phyloP scores from a whole-genome alignment of 345 rosid genomes.

The Abelmoschus esculentus region DNA sequence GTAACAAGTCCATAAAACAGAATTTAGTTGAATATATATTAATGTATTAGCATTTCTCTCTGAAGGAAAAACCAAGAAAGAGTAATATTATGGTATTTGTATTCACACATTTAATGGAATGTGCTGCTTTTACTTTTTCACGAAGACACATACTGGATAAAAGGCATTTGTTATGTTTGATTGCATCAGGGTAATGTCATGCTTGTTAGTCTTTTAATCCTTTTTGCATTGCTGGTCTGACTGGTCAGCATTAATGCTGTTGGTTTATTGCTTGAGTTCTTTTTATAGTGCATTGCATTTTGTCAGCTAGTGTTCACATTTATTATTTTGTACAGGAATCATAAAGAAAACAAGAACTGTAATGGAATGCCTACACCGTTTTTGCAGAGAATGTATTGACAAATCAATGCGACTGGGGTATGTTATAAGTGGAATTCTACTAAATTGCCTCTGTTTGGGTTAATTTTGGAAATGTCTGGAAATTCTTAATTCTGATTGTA shows the following conservation, averaged over 20 bases:
- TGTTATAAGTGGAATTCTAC: slow-evolving; percentile 13
- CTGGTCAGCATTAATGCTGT: neutral
- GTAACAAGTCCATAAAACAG: neutral
- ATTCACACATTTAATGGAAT: neutral
- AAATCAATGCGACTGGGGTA: slow-evolving; percentile 98
- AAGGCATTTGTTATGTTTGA: neutral
- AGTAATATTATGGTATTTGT: neutral
- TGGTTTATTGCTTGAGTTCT: slow-evolving; percentile 1
- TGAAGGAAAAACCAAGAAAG: neutral
- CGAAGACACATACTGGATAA: neutral
- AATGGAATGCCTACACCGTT: slow-evolving; percentile 93
- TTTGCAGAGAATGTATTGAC: slow-evolving; percentile 94
- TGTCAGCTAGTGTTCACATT: neutral
- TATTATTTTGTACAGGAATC: slow-evolving; percentile 44
- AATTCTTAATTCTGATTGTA: slow-evolving; percentile 28
- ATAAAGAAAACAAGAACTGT: slow-evolving; percentile 92
- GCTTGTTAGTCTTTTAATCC: neutral
- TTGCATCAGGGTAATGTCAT: neutral
- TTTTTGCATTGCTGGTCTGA: neutral
- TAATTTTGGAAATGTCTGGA: slow-evolving; percentile 10
- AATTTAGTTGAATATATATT: neutral
- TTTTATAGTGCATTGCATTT: neutral
- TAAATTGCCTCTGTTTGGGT: slow-evolving; percentile 1
- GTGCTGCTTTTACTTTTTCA: neutral
- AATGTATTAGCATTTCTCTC: neutral